Evolutionary conservation across 2,329 filamentous ascomycete species (phyloP), one percentile per base, ranked within the genome.

Genomic region (Lachnum nothofagi): DNA sequence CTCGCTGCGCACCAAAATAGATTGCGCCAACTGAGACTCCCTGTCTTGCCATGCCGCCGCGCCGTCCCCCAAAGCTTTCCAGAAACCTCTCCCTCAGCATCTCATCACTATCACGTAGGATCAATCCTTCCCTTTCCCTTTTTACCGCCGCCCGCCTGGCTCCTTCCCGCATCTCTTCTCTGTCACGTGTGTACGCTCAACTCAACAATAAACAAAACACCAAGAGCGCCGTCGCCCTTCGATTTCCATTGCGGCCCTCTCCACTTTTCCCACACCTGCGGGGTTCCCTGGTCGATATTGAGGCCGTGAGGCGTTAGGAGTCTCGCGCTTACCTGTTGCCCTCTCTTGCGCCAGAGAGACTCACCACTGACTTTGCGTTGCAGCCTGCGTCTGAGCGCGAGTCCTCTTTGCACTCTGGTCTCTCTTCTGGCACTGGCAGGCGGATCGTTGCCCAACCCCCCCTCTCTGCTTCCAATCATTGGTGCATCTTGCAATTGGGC

Each of bases 231-330:
- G 7, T 22, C 20, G 6, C 41, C 25, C 7, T 41, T n/a, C n/a
- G n/a, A n/a, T n/a, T n/a, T n/a, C n/a, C n/a, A n/a, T n/a, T n/a
- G 12, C 17, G 29, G 29, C 33, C 16, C 22, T 27, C 31, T 25
- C 39, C 34, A 9, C 12, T 24, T 19, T 12, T 25, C 39, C 27
- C 27, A 20, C 38, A 16, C 39, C 44, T 51, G 57, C 55, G 56
- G 56, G 58, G 58, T 55, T 48, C 25, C 48, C 54, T 47, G 40
- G 44, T 48, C 48, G 23, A 54, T 52, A 52, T 49, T 46, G 51
- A 49, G 54, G 47, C 50, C 44, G 42, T 46, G 48, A 48, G 47
- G 54, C 51, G 49, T 52, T 48, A 52, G 40, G 24, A 53, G 48
- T 57, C 48, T 52, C 51, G 55, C 34, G 34, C 34, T 37, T 37